These are phyloP conservation scores for Sporothrix humicola DNA, from an alignment of 2,329 filamentous ascomycete genomes.

Conservation along the genomic window DNA sequence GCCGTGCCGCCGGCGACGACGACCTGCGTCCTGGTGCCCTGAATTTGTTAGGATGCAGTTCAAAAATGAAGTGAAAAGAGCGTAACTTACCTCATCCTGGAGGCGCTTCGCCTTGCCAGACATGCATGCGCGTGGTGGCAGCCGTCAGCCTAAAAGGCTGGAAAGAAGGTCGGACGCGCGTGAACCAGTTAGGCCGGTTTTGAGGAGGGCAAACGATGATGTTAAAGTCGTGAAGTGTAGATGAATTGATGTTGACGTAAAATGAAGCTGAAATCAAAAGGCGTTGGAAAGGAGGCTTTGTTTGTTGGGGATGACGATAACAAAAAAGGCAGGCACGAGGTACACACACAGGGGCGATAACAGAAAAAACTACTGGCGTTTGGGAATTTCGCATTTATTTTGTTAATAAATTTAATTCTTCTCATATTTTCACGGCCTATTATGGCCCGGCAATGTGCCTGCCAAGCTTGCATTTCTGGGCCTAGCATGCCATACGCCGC, in stretches of 20 bases:
- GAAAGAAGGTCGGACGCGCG: not conserved
- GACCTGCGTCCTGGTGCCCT: slow-evolving; percentile 64
- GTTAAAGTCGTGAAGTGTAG: not conserved
- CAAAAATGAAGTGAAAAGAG: not conserved
- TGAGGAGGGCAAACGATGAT: not conserved
- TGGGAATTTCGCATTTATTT: slow-evolving; percentile 10
- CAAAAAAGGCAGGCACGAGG: slow-evolving; percentile 16
- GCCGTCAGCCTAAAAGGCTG: slow-evolving; percentile 27
- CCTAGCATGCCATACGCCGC: slow-evolving; percentile 17
- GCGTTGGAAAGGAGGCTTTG: not conserved
- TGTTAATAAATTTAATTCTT: not conserved
- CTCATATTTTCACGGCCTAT: not conserved
- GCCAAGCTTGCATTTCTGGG: not conserved
- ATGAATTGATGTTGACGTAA: not conserved
- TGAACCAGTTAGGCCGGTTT: not conserved
- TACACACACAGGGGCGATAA: not conserved
- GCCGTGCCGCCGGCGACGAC: slow-evolving; percentile 66
- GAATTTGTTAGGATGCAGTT: not conserved
- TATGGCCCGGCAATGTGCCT: slow-evolving; percentile 4
- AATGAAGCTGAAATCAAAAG: not conserved
- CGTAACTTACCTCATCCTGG: slow-evolving; percentile 61
- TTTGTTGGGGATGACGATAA: slow-evolving; percentile 22
- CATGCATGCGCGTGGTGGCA: slow-evolving; percentile 49
- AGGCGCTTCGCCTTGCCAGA: slow-evolving; percentile 54
- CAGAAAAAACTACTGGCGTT: not conserved